Evolutionary conservation across 2,329 filamentous ascomycete genomes (phyloP), one percentile per base, ranked within the genome.

Genomic region (Colletotrichum gigasporum): DNA sequence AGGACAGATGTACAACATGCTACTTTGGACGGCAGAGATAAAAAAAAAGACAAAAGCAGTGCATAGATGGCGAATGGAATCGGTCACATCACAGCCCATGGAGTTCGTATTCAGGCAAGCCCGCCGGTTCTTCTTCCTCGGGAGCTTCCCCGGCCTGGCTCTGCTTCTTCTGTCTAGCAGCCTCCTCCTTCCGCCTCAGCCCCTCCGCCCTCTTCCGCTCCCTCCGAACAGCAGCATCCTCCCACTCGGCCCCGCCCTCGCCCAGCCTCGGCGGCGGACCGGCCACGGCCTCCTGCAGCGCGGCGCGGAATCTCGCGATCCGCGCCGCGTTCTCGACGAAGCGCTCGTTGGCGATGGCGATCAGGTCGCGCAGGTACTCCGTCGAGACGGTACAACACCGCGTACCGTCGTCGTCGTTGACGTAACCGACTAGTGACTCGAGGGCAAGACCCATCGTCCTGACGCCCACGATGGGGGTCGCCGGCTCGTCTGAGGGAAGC

Each of bases 381-480:
- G 89, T 83, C 2, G 87, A 81, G 2, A 97, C 91, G 20, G 90
- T 78, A 45, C 77, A 74, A 42, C 73, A 73, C 11, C 76, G 72
- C 4, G 68, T 65, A 12, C 84, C 80, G 6, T 72, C 28, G 4
- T 80, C 74, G 7, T 73, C 34, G 3, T 68, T 63, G 54, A 80
- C 66, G 18, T 85, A 75, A 1, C 93, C 95, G 30, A 98, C 84
- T 24, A 97, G 84, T 1, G 91, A 92, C 77, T 97, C 93, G 66
- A 97, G 87, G 1, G 88, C 86, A 2, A 97, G 83, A 0, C 94
- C 94, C 76, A 92, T 91, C 5, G 92, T 94, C 16, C 95, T 88
- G 30, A 98, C 87, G 3, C 91, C 95, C 3, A 97, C 92, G 75
- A 97, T 91, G 2, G 93, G 93, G 16, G 75, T 85, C 4, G 75